phyloP scores from a whole-genome alignment of 352 stramenopile genomes.

The Phytophthora pluvialis region DNA sequence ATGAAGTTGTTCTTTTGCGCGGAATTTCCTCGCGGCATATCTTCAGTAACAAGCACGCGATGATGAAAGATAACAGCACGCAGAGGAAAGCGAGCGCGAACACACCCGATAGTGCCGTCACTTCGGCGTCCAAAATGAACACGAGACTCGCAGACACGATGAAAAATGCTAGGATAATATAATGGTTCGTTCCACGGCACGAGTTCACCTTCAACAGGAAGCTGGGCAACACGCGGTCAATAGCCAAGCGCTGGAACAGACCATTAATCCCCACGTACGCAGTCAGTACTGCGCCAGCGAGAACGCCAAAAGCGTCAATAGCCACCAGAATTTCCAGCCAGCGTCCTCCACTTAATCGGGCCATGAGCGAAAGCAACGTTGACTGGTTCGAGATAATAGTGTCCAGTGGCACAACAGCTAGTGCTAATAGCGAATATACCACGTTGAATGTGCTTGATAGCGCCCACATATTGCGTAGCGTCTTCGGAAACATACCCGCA shows the following conservation, averaged over 20 bases:
- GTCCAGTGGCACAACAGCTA: constrained; percentile 76
- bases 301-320: constrained; percentile 88
- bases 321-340: constrained; percentile 52
- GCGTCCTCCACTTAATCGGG: constrained; percentile 48
- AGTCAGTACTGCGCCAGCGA: constrained; percentile 85
- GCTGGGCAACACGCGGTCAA: constrained; percentile 70
- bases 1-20: constrained; percentile 66
- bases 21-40: constrained; percentile 81
- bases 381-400: constrained; percentile 67
- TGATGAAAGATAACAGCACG: constrained; percentile 83
- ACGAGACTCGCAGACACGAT: constrained; percentile 71
- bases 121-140: constrained; percentile 75
- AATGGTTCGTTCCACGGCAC: constrained; percentile 80
- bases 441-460: constrained; percentile 88
- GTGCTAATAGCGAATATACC: constrained; percentile 55
- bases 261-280: constrained; percentile 83
- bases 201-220: constrained; percentile 63
- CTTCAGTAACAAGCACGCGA: constrained; percentile 87
- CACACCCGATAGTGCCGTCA: constrained; percentile 78
- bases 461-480: constrained; percentile 80
- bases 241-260: constrained; percentile 77
- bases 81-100: constrained; percentile 89
- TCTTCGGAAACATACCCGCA: constrained; percentile 77
- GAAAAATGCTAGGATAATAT: constrained; percentile 82
- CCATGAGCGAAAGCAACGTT: constrained; percentile 65